Base-by-base conservation (phyloP, 441 rosid genomes). In the Populus hybrid region DNA sequence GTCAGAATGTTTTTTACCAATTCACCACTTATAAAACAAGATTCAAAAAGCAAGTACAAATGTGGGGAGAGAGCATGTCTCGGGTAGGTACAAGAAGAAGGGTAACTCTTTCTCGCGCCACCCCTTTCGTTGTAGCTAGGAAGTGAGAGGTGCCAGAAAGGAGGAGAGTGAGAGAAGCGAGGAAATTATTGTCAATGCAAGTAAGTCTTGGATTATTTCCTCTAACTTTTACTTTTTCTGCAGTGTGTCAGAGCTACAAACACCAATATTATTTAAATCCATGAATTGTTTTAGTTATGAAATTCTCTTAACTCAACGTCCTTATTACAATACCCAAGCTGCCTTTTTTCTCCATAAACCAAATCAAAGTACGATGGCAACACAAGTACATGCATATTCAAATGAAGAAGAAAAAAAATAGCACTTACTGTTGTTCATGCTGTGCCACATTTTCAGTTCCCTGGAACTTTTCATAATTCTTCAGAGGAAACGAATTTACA, bases 401-500 rank as follows among this genome's bases (percentile, higher is more conserved):
- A 14, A 32, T 10, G 20, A 4, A 30, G 46, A 50, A 57, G 36
- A 1, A 59, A 21, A n/a, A 50, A 46, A 53, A 34, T 34, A 67
- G 36, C 74, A 82, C 95, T 85, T 86, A 91, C 95, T 88, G 95
- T 73, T 83, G 86, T 67, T 59, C 78, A 69, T 81, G 85, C 6
- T 81, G 65, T 24, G 65, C 81, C 69, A 75, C 73, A 2, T 38
- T 74, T 77, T 68, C 86, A 77, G 79, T 75, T 77, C 74, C 70
- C 69, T 74, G 46, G 5, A 30, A 67, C 74, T 83, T 88, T 73
- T 79, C 77, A 82, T 90, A 81, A 80, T 79, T 80, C 84, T 84
- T 91, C 61, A 88, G 86, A 63, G 92, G 89, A 70, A 90, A 86
- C 30, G 92, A 88, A 64, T 91, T 81, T 64, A 91, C 95, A 66